phyloP scores from a whole-genome alignment of 108 stramenopile genomes.

The Discostella pseudostelligera region DNA sequence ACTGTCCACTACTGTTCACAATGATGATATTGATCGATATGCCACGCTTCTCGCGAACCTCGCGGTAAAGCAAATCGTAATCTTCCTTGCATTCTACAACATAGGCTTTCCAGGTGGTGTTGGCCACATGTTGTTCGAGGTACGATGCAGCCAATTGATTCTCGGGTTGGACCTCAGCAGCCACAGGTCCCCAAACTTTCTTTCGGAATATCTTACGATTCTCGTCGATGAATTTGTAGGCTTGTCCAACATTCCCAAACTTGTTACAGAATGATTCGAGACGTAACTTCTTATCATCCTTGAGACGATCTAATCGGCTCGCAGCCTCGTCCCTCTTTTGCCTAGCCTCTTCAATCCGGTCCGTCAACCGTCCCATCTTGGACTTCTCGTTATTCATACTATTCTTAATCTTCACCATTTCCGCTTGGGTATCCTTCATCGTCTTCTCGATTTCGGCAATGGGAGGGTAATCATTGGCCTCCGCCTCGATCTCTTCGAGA shows the following conservation, averaged over 20 bases:
- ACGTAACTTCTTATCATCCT: slow-evolving; percentile 64
- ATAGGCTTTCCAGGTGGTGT: slow-evolving; percentile 56
- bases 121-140: slow-evolving; percentile 71
- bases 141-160: slow-evolving; percentile 54
- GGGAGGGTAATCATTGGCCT: slow-evolving; percentile 43
- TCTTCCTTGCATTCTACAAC: slow-evolving; percentile 79
- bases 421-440: slow-evolving; percentile 24
- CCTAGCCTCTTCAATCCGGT: slow-evolving; percentile 21
- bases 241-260: slow-evolving; percentile 41
- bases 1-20: slow-evolving; percentile 24
- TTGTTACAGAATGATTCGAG: slow-evolving; percentile 44
- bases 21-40: slow-evolving; percentile 65
- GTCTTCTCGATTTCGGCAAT: slow-evolving; percentile 48
- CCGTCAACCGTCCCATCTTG: slow-evolving; percentile 4
- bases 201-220: slow-evolving; percentile 72
- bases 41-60: slow-evolving; percentile 56
- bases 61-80: slow-evolving; percentile 68
- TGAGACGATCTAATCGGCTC: slow-evolving; percentile 40
- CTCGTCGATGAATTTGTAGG: slow-evolving; percentile 56
- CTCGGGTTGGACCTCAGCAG: slow-evolving; percentile 66
- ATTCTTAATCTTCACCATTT: slow-evolving; percentile 31
- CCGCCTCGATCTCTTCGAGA: slow-evolving; percentile 33
- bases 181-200: slow-evolving; percentile 76
- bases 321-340: slow-evolving; percentile 13
- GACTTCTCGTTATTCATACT: slow-evolving; percentile 38